A percentile compares a stretch with the other conserved stretches of the same genome.
phyloP scores from a whole-genome alignment of 1,139 yeast genomes.

The Saccharomyces hybrid region DNA sequence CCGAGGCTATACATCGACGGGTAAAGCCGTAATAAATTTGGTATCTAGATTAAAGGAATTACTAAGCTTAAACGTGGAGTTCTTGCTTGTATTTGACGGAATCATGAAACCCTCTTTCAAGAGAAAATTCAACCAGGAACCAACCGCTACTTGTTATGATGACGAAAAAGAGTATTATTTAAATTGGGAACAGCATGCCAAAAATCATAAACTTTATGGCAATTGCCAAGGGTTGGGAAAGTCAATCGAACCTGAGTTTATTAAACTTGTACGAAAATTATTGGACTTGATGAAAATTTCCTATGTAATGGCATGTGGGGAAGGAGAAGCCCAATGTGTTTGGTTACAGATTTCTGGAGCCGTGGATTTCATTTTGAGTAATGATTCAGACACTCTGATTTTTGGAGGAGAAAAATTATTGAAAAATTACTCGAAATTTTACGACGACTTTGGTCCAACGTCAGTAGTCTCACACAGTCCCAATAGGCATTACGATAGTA shows the following conservation, averaged over 20 bases:
- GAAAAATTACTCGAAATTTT: conserved; percentile 44
- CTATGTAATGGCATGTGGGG: conserved; percentile 56
- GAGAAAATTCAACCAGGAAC: conserved; percentile 23
- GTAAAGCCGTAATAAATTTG: conserved; percentile 34
- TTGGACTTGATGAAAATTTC: conserved; percentile 39
- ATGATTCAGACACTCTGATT: conserved; percentile 67
- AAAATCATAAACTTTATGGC: conserved; percentile 7
- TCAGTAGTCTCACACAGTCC: conserved; percentile 4
- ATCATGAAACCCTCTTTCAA: conserved; percentile 45
- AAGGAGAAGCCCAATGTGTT: conserved; percentile 83
- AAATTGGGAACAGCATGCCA: conserved; percentile 1
- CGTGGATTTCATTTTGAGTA: conserved; percentile 66
- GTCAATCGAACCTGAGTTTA: conserved; percentile 10
- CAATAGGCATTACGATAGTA: conserved; percentile 7
- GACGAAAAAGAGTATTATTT: background rate
- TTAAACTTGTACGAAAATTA: conserved; percentile 27
- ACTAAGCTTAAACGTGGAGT: conserved; percentile 43
- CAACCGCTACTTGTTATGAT: background rate
- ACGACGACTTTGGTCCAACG: conserved; percentile 39
- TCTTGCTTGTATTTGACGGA: conserved; percentile 78
- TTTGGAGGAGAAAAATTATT: conserved; percentile 63
- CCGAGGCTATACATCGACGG: conserved; percentile 3
- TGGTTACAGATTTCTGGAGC: conserved; percentile 47
- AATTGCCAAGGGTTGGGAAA: conserved; percentile 13
- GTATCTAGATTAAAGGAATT: conserved; percentile 48